These are phyloP conservation scores for Ogataea hybrid DNA, from an alignment of 1,139 yeast species.

Conservation along the genomic window DNA sequence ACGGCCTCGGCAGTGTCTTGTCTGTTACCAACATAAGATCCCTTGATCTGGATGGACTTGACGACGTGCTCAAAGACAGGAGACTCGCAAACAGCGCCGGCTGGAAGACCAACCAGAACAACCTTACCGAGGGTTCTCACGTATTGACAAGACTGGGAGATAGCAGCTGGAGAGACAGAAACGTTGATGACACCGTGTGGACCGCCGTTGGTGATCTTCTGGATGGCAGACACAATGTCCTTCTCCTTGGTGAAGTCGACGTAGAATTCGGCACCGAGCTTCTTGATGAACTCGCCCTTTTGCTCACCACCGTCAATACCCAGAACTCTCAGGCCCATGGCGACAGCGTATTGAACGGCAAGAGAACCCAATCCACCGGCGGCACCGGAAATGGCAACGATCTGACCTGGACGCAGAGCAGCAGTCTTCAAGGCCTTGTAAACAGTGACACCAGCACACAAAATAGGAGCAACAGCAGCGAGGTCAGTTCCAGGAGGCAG, in stretches of 20 bases:
- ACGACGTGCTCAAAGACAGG: constrained; percentile 66
- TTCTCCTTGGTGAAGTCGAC: constrained; percentile 61
- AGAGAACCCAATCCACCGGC: constrained; percentile 79
- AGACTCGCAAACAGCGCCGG: constrained; percentile 62
- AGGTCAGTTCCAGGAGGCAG: constrained; percentile 64
- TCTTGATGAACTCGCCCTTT: constrained; percentile 53
- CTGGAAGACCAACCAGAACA: constrained; percentile 74
- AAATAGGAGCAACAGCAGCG: constrained; percentile 66
- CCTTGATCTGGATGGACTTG: constrained; percentile 60
- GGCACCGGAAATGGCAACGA: constrained; percentile 78
- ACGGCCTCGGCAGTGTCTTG: constrained; percentile 76
- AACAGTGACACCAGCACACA: constrained; percentile 81
- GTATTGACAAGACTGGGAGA: constrained; percentile 60
- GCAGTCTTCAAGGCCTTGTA: constrained; percentile 78
- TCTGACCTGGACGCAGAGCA: constrained; percentile 55
- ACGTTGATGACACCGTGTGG: constrained; percentile 75
- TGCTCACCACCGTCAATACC: constrained; percentile 77
- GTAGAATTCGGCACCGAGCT: constrained; percentile 66
- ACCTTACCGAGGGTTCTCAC: constrained; percentile 69
- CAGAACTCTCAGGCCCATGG: constrained; percentile 70
- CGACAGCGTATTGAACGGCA: constrained; percentile 71
- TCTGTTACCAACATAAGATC: constrained; percentile 80
- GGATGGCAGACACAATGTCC: constrained; percentile 55
- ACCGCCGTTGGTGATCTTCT: constrained; percentile 63
- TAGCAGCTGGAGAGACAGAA: constrained; percentile 67